Conservation (phyloP, 352 stramenopile species). For the Hyaloperonospora arabidopsidis region DNA sequence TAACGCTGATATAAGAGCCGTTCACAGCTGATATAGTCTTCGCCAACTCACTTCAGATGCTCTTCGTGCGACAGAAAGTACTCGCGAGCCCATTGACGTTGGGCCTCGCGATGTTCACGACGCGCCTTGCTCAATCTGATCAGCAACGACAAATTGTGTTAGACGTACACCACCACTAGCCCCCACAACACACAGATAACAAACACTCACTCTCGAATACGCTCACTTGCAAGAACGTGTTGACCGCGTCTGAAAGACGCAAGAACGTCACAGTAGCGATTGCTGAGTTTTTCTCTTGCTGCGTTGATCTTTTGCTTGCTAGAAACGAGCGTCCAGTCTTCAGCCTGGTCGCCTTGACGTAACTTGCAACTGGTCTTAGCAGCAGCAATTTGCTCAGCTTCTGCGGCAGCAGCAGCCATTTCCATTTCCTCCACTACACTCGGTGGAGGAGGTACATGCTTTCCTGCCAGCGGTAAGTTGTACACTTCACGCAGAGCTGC, state of each 20-base stretch:
- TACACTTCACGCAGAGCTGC: conserved; percentile 58
- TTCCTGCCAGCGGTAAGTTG: conserved; percentile 32
- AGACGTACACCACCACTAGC: neutral
- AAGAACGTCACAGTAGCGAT: conserved; percentile 49
- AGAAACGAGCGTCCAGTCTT: conserved; percentile 40
- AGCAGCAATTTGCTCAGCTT: conserved; percentile 16
- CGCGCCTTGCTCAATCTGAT: conserved; percentile 43
- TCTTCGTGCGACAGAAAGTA: conserved; percentile 47
- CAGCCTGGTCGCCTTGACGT: neutral
- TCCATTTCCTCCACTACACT: conserved; percentile 22
- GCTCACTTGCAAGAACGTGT: conserved; percentile 43
- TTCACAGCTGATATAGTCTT: neutral
- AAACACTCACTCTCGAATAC: conserved; percentile 47
- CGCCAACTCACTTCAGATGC: conserved; percentile 38
- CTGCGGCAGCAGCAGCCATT: conserved; percentile 14
- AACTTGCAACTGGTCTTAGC: conserved; percentile 5
- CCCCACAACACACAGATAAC: neutral
- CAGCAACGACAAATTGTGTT: conserved; percentile 3
- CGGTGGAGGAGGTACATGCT: conserved; percentile 5
- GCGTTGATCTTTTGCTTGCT: conserved; percentile 49
- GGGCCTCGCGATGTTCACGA: conserved; percentile 44
- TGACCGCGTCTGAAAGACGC: conserved; percentile 51
- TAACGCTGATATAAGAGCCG: neutral
- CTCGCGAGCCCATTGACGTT: conserved; percentile 53
- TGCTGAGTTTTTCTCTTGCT: conserved; percentile 45